These are phyloP conservation scores for Leccinum obscurum DNA, from an alignment of 768 basidiomycete species.

Conservation along the genomic window DNA sequence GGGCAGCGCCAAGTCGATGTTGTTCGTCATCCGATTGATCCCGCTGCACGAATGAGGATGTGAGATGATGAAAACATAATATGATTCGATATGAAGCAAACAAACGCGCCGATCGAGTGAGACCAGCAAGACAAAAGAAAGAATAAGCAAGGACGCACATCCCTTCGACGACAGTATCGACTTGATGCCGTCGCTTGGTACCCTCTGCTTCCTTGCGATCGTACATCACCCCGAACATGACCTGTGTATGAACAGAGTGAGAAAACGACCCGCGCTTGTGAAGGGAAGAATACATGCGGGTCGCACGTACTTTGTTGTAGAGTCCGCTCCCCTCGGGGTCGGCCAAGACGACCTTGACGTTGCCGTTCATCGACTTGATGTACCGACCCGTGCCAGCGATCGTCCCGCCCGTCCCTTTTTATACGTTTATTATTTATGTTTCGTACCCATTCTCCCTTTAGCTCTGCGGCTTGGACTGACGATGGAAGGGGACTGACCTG, in stretches of 20 bases:
- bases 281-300: background rate
- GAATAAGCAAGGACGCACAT: slow-evolving; percentile 50
- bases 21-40: slow-evolving; percentile 90
- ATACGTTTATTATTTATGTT: background rate
- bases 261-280: background rate
- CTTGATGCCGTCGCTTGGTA: slow-evolving; percentile 88
- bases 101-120: background rate
- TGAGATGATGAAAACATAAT: background rate
- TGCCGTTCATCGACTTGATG: slow-evolving; percentile 72
- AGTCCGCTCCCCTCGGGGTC: slow-evolving; percentile 96
- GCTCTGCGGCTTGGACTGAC: background rate
- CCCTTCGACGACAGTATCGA: slow-evolving; percentile 95
- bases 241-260: slow-evolving; percentile 37
- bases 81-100: too few relatives aligned
- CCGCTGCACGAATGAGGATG: slow-evolving; percentile 50
- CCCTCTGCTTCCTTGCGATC: slow-evolving; percentile 92
- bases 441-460: background rate
- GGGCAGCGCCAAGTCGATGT: slow-evolving; percentile 81
- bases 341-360: slow-evolving; percentile 69
- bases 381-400: slow-evolving; percentile 82
- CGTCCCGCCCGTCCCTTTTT: slow-evolving; percentile 90
- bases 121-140: slow-evolving; percentile 8
- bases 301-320: slow-evolving; percentile 75
- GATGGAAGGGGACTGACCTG: slow-evolving; percentile 49
- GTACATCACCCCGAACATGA: slow-evolving; percentile 94